phyloP scores from a whole-genome alignment of 805 yeast species.

The Myxozyma geophila region DNA sequence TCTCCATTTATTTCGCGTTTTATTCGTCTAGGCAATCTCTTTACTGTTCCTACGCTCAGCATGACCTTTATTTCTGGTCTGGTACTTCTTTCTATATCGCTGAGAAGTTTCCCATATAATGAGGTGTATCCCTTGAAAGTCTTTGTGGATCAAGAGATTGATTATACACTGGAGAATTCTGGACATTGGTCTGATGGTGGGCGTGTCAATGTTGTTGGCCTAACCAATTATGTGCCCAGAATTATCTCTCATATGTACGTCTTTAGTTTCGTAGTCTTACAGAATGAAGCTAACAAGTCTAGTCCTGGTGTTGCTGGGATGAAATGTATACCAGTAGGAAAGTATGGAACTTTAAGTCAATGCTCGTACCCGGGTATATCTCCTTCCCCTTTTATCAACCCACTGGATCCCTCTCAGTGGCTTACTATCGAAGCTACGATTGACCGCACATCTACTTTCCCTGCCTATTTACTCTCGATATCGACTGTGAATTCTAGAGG shows the following conservation, averaged over 20 bases:
- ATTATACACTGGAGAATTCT: slow-evolving; percentile 17
- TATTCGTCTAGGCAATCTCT: slow-evolving; percentile 3
- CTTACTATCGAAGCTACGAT: slow-evolving; percentile 9
- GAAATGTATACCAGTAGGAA: slow-evolving; percentile 10
- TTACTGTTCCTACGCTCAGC: slow-evolving; percentile 2
- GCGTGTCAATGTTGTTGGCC: slow-evolving; percentile 14
- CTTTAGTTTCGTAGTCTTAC: neutral
- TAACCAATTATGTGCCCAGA: slow-evolving; percentile 11
- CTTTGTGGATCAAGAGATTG: slow-evolving; percentile 21
- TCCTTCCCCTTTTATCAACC: slow-evolving; percentile 12
- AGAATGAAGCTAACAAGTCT: neutral
- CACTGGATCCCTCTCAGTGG: slow-evolving; percentile 11
- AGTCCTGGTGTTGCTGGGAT: slow-evolving; percentile 15
- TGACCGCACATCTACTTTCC: neutral
- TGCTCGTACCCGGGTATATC: slow-evolving; percentile 27
- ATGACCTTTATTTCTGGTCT: slow-evolving; percentile 3
- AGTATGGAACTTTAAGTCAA: slow-evolving; percentile 6
- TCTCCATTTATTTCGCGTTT: slow-evolving; percentile 24
- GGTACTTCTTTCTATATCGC: neutral
- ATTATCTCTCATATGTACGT: slow-evolving; percentile 19
- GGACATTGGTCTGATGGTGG: slow-evolving; percentile 20
- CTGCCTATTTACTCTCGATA: slow-evolving; percentile 8
- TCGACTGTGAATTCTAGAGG: slow-evolving; percentile 17
- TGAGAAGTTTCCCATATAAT: slow-evolving; percentile 21
- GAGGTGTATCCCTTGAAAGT: slow-evolving; percentile 27